Evolutionary conservation across 352 stramenopile species (phyloP).

Genomic region (Phytophthora europaea): DNA sequence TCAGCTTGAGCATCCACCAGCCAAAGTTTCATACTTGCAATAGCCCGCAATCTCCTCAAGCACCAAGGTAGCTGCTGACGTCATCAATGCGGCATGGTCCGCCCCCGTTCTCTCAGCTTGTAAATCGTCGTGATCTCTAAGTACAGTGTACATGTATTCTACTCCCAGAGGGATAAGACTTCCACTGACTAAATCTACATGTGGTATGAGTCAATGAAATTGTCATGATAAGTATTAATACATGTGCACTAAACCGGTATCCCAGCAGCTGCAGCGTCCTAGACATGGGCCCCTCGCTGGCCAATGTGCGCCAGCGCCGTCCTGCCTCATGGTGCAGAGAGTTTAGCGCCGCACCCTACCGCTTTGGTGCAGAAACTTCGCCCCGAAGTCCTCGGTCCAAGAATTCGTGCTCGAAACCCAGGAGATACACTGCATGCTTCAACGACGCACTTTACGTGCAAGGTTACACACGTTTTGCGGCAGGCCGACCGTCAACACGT

Average conservation of each 20-base stretch:
- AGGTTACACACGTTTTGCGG: conserved; percentile 33
- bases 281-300: not conserved
- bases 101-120: not conserved
- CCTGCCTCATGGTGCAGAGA: conserved; percentile 28
- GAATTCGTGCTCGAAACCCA: conserved; percentile 19
- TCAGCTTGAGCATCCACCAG: conserved; percentile 6
- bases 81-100: conserved; percentile 1
- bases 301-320: not conserved
- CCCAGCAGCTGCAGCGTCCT: not conserved
- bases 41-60: conserved; percentile 10
- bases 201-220: not conserved
- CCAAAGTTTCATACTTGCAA: conserved; percentile 7
- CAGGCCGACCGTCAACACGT: conserved; percentile 17
- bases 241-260: too few species aligned
- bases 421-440: conserved; percentile 16
- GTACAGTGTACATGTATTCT: too few species aligned
- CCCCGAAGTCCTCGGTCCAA: conserved; percentile 2
- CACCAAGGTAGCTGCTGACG: not conserved
- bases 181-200: not conserved
- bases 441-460: conserved; percentile 26
- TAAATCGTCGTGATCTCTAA: too few species aligned
- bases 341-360: conserved; percentile 9
- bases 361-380: conserved; percentile 10
- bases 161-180: conserved; percentile 8
- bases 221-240: not conserved